phyloP scores from a whole-genome alignment of 441 rosid species.

The Cnidoscolus chayamansa region DNA sequence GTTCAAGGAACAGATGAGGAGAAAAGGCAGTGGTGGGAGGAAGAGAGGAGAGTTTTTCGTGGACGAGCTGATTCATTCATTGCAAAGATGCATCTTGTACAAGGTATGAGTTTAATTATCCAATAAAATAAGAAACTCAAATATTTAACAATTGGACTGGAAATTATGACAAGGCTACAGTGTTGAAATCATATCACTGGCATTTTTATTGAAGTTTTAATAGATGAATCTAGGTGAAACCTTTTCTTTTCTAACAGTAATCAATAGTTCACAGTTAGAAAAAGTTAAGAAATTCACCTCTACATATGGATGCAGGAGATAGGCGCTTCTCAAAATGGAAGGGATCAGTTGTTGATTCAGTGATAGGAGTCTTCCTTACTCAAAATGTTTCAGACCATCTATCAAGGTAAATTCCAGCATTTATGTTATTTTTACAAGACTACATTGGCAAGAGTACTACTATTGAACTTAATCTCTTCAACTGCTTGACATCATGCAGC shows the following conservation, averaged over 20 bases:
- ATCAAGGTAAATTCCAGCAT: constrained; percentile 61
- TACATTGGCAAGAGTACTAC: constrained; percentile 16
- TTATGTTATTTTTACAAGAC: constrained; percentile 17
- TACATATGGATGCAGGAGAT: constrained; percentile 56
- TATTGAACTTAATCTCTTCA: constrained; percentile 20
- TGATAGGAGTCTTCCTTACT: constrained; percentile 93
- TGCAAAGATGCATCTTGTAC: constrained; percentile 96
- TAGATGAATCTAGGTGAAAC: background rate
- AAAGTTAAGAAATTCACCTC: constrained; percentile 10
- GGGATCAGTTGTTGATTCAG: constrained; percentile 98
- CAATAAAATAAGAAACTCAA: background rate
- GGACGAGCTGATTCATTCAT: constrained; percentile 91
- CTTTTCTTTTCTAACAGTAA: background rate
- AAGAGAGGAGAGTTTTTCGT: constrained; percentile 71
- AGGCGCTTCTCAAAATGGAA: constrained; percentile 97
- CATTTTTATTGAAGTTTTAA: background rate
- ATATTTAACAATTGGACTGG: background rate
- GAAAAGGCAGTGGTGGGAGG: constrained; percentile 82
- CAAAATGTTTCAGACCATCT: constrained; percentile 98
- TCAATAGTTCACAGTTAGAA: background rate
- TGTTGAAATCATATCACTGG: background rate
- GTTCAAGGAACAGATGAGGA: constrained; percentile 47
- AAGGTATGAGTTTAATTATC: constrained; percentile 47
- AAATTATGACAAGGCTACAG: background rate
- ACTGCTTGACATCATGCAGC: constrained; percentile 48